Evolutionary conservation across 2,329 filamentous ascomycete species (phyloP).

Genomic region (Phialocephala subalpina): DNA sequence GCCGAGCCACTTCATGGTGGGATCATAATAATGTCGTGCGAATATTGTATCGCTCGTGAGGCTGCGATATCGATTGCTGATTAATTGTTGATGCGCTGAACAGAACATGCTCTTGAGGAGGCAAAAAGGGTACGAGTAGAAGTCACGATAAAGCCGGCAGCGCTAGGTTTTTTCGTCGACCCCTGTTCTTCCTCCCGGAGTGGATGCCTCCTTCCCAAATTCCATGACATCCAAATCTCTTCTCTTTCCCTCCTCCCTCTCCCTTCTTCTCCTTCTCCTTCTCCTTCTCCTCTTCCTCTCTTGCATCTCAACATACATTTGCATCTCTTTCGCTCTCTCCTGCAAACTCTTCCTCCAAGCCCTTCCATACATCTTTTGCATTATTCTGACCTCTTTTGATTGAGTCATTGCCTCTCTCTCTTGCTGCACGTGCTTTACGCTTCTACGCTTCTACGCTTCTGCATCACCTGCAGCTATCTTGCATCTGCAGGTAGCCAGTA

Average conservation of each 20-base stretch:
- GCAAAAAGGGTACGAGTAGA: not conserved
- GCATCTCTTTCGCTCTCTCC: constrained; percentile 11
- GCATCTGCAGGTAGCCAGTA: constrained; percentile 9
- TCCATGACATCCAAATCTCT: not conserved
- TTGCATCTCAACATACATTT: constrained; percentile 4
- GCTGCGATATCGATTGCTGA: not conserved
- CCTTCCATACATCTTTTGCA: not conserved
- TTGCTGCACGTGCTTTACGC: constrained; percentile 9
- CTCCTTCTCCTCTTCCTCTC: not conserved
- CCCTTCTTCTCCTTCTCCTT: constrained; percentile 5
- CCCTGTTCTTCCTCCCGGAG: not conserved
- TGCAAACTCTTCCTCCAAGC: constrained; percentile 1
- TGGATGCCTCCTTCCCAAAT: constrained; percentile 8
- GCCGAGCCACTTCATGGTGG: not conserved
- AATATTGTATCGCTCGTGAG: not conserved
- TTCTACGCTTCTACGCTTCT: not conserved
- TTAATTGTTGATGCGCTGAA: not conserved
- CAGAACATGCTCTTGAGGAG: too few species aligned
- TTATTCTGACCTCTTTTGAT: not conserved
- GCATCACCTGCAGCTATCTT: constrained; percentile 9
- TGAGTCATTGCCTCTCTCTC: not conserved
- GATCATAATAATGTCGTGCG: not conserved
- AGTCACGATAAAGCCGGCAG: constrained; percentile 4
- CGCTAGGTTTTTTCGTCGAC: not conserved
- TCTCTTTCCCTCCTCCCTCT: not conserved